Percentiles rank a stretch among this genome's conserved stretches.
Evolutionary conservation across 805 yeast species (phyloP).

Genomic region (Candida cerambycidarum): DNA sequence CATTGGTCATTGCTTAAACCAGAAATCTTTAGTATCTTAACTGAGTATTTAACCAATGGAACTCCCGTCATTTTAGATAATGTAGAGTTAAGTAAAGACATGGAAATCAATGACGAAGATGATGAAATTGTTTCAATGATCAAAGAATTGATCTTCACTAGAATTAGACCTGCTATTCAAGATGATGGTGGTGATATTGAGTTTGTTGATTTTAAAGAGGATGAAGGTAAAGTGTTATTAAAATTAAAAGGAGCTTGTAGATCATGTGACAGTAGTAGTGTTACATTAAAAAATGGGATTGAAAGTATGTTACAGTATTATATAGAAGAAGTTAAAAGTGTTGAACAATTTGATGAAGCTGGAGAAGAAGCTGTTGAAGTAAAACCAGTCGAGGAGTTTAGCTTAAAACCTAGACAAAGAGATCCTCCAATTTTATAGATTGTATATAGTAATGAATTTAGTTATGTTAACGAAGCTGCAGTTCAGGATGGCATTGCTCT

Average conservation of each 20-base stretch:
- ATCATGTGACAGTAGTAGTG: slow-evolving; percentile 66
- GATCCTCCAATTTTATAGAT: slow-evolving; percentile 28
- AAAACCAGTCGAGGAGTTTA: slow-evolving; percentile 7
- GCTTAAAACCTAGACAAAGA: slow-evolving; percentile 27
- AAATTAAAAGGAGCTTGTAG: slow-evolving; percentile 70
- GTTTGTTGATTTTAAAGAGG: slow-evolving; percentile 56
- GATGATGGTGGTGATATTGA: slow-evolving; percentile 78
- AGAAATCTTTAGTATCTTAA: slow-evolving; percentile 58
- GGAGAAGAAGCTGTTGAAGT: slow-evolving; percentile 14
- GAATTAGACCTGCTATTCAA: slow-evolving; percentile 71
- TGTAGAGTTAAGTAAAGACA: slow-evolving; percentile 30
- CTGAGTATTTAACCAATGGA: slow-evolving; percentile 56
- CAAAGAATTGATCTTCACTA: slow-evolving; percentile 66
- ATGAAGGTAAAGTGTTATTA: slow-evolving; percentile 56
- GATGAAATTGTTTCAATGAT: slow-evolving; percentile 67
- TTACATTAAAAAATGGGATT: slow-evolving; percentile 66
- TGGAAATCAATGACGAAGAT: slow-evolving; percentile 55
- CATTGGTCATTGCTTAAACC: slow-evolving; percentile 66
- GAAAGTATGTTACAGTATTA: slow-evolving; percentile 71
- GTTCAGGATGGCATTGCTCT: no score
- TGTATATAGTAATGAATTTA: slow-evolving; percentile 3
- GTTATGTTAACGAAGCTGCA: no score
- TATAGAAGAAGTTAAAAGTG: slow-evolving; percentile 64
- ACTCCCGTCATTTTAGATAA: slow-evolving; percentile 49
- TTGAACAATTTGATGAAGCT: slow-evolving; percentile 50